Percentiles rank a stretch among this genome's conserved stretches.
Conservation (phyloP, 495 filamentous ascomycete species). For the Echria macrotheca region DNA sequence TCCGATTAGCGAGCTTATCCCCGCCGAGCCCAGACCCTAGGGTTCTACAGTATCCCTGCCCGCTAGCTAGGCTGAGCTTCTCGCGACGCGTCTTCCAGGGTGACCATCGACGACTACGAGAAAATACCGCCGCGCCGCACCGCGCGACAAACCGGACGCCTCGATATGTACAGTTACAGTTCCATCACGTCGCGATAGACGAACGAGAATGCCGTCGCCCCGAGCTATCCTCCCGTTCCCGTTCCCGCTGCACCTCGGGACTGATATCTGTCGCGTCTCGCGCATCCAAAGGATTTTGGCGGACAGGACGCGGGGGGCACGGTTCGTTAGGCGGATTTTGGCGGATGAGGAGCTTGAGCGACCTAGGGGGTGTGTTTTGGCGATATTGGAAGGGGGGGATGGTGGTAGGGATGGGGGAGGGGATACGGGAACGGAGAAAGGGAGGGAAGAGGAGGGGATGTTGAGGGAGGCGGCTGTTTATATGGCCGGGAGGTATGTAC, state of each 20-base stretch:
- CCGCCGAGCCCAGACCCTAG: too few relatives aligned
- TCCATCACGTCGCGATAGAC: too few relatives aligned
- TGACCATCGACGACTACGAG: too few relatives aligned
- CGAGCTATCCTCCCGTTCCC: constrained; percentile 43
- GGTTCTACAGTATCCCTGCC: too few relatives aligned
- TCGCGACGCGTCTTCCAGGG: too few relatives aligned
- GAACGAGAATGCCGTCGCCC: background rate
- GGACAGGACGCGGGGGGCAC: constrained; percentile 11
- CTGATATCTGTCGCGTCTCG: constrained; percentile 49
- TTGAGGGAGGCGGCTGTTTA: constrained; percentile 30
- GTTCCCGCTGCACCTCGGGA: constrained; percentile 43
- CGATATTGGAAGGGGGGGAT: background rate
- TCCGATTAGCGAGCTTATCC: too few relatives aligned
- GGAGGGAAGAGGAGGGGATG: background rate
- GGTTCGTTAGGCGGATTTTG: constrained; percentile 41
- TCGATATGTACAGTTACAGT: too few relatives aligned
- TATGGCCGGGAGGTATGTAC: constrained; percentile 48
- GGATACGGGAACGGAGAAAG: background rate
- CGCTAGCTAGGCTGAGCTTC: too few relatives aligned
- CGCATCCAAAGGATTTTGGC: constrained; percentile 35
- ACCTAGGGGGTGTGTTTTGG: constrained; percentile 3
- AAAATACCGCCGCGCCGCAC: too few relatives aligned
- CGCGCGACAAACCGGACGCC: too few relatives aligned
- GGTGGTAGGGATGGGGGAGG: background rate
- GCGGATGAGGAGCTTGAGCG: constrained; percentile 29